Evolutionary conservation across 768 basidiomycete species (phyloP).

Genomic region (Neoboletus brunneissimus): DNA sequence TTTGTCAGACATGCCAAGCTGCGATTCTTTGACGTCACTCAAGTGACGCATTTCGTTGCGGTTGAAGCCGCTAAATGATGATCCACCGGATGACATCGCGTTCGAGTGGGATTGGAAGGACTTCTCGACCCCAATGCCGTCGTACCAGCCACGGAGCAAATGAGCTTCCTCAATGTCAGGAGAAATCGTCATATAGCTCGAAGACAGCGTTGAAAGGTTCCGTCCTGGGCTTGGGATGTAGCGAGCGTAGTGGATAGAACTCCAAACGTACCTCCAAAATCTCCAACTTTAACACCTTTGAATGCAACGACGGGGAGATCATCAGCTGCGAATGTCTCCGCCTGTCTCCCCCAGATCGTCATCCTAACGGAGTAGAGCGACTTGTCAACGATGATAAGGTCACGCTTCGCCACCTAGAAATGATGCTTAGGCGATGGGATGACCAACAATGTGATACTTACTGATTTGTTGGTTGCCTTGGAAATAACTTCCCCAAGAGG

Average conservation of each 20-base stretch:
- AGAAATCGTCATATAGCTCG: slow-evolving; percentile 77
- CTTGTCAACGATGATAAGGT: slow-evolving; percentile 83
- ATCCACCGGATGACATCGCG: slow-evolving; percentile 35
- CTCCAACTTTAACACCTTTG: slow-evolving; percentile 91
- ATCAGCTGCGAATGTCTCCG: slow-evolving; percentile 68
- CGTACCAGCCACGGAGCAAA: slow-evolving; percentile 88
- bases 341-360: slow-evolving; percentile 96
- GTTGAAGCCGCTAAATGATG: slow-evolving; percentile 50
- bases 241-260: neutral
- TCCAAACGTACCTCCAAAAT: slow-evolving; percentile 67
- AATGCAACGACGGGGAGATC: slow-evolving; percentile 79
- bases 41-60: slow-evolving; percentile 72
- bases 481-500: slow-evolving; percentile 70
- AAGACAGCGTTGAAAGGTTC: slow-evolving; percentile 78
- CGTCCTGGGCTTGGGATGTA: slow-evolving; percentile 49
- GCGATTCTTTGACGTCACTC: slow-evolving; percentile 72
- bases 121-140: slow-evolving; percentile 57
- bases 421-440: slow-evolving; percentile 1
- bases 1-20: slow-evolving; percentile 74
- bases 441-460: slow-evolving; percentile 21
- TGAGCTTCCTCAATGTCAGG: slow-evolving; percentile 94
- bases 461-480: slow-evolving; percentile 64
- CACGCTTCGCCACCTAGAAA: slow-evolving; percentile 78
- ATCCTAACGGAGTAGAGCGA: slow-evolving; percentile 75
- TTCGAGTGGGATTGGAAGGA: slow-evolving; percentile 73